Percentiles rank a stretch among this genome's conserved stretches.
phyloP scores from a whole-genome alignment of 2,329 filamentous ascomycete genomes.

The Sporothrix protearum region DNA sequence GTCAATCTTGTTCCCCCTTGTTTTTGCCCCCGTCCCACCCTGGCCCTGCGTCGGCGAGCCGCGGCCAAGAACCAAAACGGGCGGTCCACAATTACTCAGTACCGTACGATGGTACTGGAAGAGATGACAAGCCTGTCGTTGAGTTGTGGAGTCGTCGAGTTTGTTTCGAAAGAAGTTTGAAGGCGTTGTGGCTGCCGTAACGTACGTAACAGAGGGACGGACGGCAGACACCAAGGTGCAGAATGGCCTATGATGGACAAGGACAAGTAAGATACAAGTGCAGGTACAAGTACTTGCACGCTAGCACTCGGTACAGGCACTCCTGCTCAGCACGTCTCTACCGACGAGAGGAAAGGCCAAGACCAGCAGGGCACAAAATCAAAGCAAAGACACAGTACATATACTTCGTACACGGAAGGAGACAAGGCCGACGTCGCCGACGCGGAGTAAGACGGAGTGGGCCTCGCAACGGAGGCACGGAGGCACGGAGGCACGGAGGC shows the following conservation, averaged over 20 bases:
- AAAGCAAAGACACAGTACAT: not conserved
- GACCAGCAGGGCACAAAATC: not conserved
- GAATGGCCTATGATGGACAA: not conserved
- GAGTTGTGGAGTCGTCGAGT: not conserved
- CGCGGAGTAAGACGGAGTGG: slow-evolving; percentile 8
- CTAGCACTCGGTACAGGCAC: not conserved
- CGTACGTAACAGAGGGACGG: not conserved
- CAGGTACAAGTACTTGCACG: not conserved
- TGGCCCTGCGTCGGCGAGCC: slow-evolving; percentile 11
- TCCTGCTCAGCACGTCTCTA: not conserved
- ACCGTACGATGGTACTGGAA: too few species aligned
- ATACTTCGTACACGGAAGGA: not conserved
- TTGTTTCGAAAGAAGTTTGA: not conserved
- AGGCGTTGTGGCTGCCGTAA: not conserved
- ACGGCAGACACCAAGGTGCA: not conserved
- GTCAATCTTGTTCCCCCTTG: not conserved
- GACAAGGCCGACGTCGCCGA: not conserved
- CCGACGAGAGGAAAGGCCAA: not conserved
- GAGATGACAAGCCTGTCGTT: not conserved
- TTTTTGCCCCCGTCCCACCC: not conserved
- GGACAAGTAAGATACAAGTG: not conserved
- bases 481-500: too few species aligned
- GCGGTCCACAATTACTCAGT: not conserved
- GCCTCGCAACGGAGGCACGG: not conserved
- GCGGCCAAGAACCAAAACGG: slow-evolving; percentile 13